These are phyloP conservation scores for Hapsidospora chrysogenum DNA, from an alignment of 495 filamentous ascomycete genomes.

Conservation along the genomic window DNA sequence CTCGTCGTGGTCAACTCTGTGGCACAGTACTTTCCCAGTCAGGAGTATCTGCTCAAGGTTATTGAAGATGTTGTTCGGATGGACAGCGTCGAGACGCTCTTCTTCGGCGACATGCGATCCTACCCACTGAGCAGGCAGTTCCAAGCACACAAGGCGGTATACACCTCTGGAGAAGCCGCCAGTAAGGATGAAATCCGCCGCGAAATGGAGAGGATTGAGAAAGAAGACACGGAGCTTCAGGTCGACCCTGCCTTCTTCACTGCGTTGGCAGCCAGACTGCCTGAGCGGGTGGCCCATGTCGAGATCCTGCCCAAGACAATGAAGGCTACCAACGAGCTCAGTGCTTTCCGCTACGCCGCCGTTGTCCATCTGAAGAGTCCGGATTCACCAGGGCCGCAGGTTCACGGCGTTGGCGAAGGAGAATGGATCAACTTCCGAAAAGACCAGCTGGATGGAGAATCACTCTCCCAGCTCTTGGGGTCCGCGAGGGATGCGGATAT, in stretches of 20 bases:
- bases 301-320: constrained; percentile 9
- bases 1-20: too few relatives aligned
- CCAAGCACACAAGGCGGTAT: constrained; percentile 1
- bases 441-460: not conserved
- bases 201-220: constrained; percentile 2
- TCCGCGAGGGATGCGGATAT: not conserved
- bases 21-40: too few relatives aligned
- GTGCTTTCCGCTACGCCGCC: constrained; percentile 8
- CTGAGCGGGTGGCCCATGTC: constrained; percentile 6
- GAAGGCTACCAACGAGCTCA: constrained; percentile 9
- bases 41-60: constrained; percentile 6
- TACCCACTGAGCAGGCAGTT: constrained; percentile 6
- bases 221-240: constrained; percentile 3
- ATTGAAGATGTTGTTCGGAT: constrained; percentile 5
- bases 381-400: too few relatives aligned
- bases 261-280: not conserved
- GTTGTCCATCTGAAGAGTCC: too few relatives aligned
- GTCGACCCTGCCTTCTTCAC: constrained; percentile 6
- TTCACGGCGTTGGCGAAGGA: not conserved
- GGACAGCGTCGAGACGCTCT: constrained; percentile 4
- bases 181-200: constrained; percentile 2
- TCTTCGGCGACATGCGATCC: constrained; percentile 9
- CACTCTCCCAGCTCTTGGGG: not conserved
- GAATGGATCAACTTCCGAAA: constrained; percentile 2
- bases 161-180: not conserved